Evolutionary conservation across 306 rosid genomes (phyloP).

Genomic region (Coriaria nepalensis): DNA sequence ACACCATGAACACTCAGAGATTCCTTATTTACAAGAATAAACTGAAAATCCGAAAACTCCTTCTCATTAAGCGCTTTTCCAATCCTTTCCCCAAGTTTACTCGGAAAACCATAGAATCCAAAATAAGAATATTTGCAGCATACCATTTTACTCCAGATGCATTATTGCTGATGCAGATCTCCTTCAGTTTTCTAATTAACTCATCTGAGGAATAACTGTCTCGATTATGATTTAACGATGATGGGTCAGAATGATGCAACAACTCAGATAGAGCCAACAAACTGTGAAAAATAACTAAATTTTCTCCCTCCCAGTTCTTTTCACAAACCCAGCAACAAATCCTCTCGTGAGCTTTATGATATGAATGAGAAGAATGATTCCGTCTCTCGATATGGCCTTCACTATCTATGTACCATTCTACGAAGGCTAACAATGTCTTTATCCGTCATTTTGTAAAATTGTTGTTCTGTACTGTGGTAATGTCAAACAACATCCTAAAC

Average conservation of each 20-base stretch:
- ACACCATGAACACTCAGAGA: constrained; percentile 55
- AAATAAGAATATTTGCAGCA: constrained; percentile 53
- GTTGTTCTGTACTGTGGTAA: constrained; percentile 33
- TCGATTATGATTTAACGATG: constrained; percentile 6
- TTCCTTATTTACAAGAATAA: constrained; percentile 37
- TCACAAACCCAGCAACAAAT: constrained; percentile 44
- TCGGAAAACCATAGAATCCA: constrained; percentile 72
- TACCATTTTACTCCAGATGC: constrained; percentile 61
- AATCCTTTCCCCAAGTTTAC: constrained; percentile 48
- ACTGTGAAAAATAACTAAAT: constrained; percentile 44
- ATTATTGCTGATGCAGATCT: constrained; percentile 29
- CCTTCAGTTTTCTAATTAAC: constrained; percentile 35
- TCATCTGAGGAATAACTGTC: constrained; percentile 26
- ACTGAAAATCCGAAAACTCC: constrained; percentile 42
- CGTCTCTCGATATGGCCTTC: constrained; percentile 30
- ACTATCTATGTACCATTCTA: constrained; percentile 45
- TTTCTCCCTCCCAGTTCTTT: constrained; percentile 71
- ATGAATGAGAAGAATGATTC: constrained; percentile 39
- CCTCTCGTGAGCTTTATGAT: constrained; percentile 24
- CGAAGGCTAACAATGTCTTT: constrained; percentile 25
- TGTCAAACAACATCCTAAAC: constrained; percentile 41
- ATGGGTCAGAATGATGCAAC: constrained; percentile 24
- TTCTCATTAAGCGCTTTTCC: constrained; percentile 40
- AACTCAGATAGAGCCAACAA: constrained; percentile 60
- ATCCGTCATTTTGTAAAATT: constrained; percentile 28